Base-by-base conservation (phyloP, 2,329 filamentous ascomycete species). In the Teratosphaeriaceae sp. region DNA sequence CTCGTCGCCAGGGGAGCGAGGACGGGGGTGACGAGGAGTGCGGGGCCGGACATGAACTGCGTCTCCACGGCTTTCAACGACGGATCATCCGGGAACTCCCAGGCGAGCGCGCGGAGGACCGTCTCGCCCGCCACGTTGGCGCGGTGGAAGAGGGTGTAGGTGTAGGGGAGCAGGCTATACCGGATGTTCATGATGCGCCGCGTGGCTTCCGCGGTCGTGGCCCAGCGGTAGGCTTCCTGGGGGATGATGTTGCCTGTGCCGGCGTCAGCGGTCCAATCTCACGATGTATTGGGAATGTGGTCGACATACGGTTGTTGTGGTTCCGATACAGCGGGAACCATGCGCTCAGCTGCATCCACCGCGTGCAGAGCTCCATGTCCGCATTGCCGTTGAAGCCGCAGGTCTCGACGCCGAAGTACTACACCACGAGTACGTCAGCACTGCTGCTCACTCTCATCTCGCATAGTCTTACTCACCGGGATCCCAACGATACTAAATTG, bases 301-400 rank as follows among this genome's bases (percentile, higher is more conserved):
- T 35, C 19, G 20, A 9, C 31, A 19, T 19, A 35, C 50, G 48
- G 27, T 51, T 54, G 42, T 55, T 56, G 46, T 57, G 54, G 30
- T 57, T 57, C 13, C 53, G 45, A 34, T 55, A 54, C 38, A 52
- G 45, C 2, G 56, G 55, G 46, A 47, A 58, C 47, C 48, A 58
- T 9, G 55, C 52, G n/a, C 45, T 45, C 13, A 59, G 42, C 30
- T 55, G 49, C 48, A 51, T 51, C 48, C 48, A 51, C 9, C 58
- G 46, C 12, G 47, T 50, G 50, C 58, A 60, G n/a, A 60, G 53
- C 38, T 58, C 50, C 41, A 46, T 45, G 38, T 57, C 55, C 3
- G 58, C 49, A 34, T 59, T 59, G 15, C 51, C 49, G 38, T 52
- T 51, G 45, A 59, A 60, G n/a, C 57, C 56, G 38, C 55, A 59